A percentile compares a stretch with the other conserved stretches of the same genome.
phyloP scores from a whole-genome alignment of 2,329 filamentous ascomycete species.

The Fusarium gaditjirri region DNA sequence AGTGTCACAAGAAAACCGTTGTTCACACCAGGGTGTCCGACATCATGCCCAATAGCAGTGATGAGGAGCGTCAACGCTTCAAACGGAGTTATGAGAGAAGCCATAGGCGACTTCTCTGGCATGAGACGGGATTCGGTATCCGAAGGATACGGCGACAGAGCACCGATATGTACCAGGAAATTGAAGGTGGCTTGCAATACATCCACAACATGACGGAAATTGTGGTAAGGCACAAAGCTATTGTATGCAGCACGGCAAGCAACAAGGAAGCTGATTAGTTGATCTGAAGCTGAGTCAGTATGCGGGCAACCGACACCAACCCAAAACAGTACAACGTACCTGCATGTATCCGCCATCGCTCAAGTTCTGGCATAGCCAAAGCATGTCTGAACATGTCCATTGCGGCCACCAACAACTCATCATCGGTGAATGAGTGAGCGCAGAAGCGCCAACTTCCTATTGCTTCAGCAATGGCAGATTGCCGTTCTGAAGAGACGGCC shows the following conservation, averaged over 20 bases:
- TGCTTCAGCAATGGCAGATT: slow-evolving; percentile 71
- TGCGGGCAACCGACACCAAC: slow-evolving; percentile 17
- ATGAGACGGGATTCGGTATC: slow-evolving; percentile 45
- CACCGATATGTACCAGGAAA: slow-evolving; percentile 84
- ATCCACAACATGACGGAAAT: slow-evolving; percentile 97
- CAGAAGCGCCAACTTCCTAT: slow-evolving; percentile 88
- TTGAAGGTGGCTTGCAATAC: slow-evolving; percentile 93
- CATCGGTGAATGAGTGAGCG: slow-evolving; percentile 88
- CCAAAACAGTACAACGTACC: slow-evolving; percentile 62
- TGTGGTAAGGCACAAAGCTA: slow-evolving; percentile 95
- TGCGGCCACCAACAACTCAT: slow-evolving; percentile 88
- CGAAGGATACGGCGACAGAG: slow-evolving; percentile 73
- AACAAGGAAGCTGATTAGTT: slow-evolving; percentile 85
- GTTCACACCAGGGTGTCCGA: slow-evolving; percentile 97
- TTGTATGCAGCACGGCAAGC: slow-evolving; percentile 96
- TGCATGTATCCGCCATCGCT: slow-evolving; percentile 80
- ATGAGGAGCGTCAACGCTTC: slow-evolving; percentile 90
- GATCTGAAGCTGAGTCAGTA: slow-evolving; percentile 67
- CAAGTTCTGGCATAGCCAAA: slow-evolving; percentile 81
- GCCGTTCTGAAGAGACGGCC: slow-evolving; percentile 72
- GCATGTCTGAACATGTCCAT: slow-evolving; percentile 91
- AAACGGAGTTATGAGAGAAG: slow-evolving; percentile 81
- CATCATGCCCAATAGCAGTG: slow-evolving; percentile 97
- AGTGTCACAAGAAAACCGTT: slow-evolving; percentile 94
- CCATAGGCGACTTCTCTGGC: slow-evolving; percentile 71